Base-by-base conservation (phyloP, 257 asterid genomes). In the Plectranthus barbatus region DNA sequence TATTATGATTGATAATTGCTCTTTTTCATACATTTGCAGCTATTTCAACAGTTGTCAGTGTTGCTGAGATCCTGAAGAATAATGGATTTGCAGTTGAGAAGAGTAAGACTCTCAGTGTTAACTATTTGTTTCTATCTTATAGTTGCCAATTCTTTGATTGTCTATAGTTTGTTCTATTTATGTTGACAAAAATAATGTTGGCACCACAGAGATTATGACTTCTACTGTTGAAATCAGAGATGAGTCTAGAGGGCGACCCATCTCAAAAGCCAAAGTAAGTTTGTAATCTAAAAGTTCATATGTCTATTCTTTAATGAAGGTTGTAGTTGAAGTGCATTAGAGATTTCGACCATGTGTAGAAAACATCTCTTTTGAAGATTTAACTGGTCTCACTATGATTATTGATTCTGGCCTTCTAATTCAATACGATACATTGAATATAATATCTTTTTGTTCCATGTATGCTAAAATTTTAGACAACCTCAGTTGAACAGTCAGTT, bases 201-300 rank as follows among this genome's bases (percentile, higher is more conserved):
- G n/a, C 39, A 23, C 24, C 75, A 80, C 84, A 88, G 96, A 84
- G 82, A 84, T 86, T 60, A 77, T 60, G 77, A 88, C 95, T 61
- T 86, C 95, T 37, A 88, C 92, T 50, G 88, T 84, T 77, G 95
- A 88, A 62, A 83, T 86, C 77, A 76, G 78, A 67, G 95, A 88
- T 74, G 96, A 84, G 64, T 68, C 88, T 19, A 79, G 92, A 73
- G 92, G 95, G 10, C 77, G 92, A 9, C 90, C 90, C 12, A 64
- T 82, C 72, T 77, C 88, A n/a, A 85, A 88, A 76, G 95, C 96
- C 26, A 88, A 84, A 76, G 96, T 86, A 72, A 82, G 86, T 68
- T 46, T 26, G 44, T 47, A 13, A 34, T 49, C 14, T 37, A 46
- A 0, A 12, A 17, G 7, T 55, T 19, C 15, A 23, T 4, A n/a